phyloP scores from a whole-genome alignment of 345 rosid species.

The Murraya paniculata region DNA sequence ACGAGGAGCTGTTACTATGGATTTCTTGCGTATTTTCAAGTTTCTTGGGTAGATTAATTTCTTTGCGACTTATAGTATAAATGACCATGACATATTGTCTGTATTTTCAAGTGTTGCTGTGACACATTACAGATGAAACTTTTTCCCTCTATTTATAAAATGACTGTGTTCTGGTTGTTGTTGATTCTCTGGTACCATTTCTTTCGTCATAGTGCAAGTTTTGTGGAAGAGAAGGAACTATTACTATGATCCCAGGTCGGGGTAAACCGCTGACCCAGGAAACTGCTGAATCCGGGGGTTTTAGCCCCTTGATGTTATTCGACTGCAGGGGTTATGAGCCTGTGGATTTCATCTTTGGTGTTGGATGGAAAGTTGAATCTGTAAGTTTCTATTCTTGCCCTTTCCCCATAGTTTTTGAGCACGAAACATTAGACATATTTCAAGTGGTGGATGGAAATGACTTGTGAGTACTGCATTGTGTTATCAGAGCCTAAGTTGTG shows the following conservation, averaged over 20 bases:
- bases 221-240: slow-evolving; percentile 77
- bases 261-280: slow-evolving; percentile 62
- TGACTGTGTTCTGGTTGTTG: not conserved
- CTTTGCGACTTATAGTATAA: no score
- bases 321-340: slow-evolving; percentile 90
- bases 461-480: not conserved
- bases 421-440: not conserved
- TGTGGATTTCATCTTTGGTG: slow-evolving; percentile 55
- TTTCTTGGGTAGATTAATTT: no score
- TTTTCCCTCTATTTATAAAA: not conserved
- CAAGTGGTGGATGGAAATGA: not conserved
- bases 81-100: not conserved
- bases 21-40: no score
- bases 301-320: slow-evolving; percentile 74
- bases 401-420: not conserved
- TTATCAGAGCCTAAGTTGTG: not conserved
- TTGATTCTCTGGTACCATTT: slow-evolving; percentile 12
- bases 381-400: slow-evolving; percentile 46
- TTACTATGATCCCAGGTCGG: slow-evolving; percentile 68
- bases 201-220: slow-evolving; percentile 65
- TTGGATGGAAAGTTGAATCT: slow-evolving; percentile 75
- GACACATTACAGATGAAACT: not conserved
- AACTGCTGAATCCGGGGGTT: slow-evolving; percentile 55
- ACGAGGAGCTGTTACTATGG: no score
- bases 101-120: not conserved